A percentile compares a stretch with the other conserved stretches of the same genome.
phyloP scores from a whole-genome alignment of 2,329 filamentous ascomycete species.

The Botryotinia narcissicola region DNA sequence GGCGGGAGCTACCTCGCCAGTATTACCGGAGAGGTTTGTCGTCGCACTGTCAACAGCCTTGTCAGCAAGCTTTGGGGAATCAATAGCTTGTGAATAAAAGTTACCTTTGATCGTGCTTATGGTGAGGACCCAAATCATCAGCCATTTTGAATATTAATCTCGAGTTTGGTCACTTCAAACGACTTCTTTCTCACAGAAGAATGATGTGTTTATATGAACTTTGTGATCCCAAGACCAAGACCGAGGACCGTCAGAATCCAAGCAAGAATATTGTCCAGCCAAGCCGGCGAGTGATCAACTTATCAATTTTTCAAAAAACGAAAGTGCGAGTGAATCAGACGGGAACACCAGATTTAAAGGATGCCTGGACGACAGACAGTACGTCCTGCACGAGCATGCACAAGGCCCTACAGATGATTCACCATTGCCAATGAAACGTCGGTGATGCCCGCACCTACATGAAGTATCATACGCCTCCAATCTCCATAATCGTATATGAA shows the following conservation, averaged over 20 bases:
- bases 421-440: background rate
- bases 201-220: background rate
- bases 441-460: conserved; percentile 2
- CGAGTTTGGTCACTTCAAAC: background rate
- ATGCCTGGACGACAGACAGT: background rate
- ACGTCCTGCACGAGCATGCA: background rate
- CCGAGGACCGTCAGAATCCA: background rate
- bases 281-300: background rate
- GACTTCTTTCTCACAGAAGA: background rate
- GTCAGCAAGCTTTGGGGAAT: background rate
- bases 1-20: background rate
- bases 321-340: background rate
- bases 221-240: background rate
- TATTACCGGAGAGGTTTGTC: background rate
- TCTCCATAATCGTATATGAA: conserved; percentile 7
- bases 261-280: background rate
- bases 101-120: conserved; percentile 12
- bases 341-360: background rate
- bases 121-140: background rate
- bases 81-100: background rate
- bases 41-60: background rate
- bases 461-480: background rate
- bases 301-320: background rate
- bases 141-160: conserved; percentile 12
- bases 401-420: conserved; percentile 7